Base-by-base conservation (phyloP, 1,284 basidiomycete species). In the Pyrrhoderma noxium region DNA sequence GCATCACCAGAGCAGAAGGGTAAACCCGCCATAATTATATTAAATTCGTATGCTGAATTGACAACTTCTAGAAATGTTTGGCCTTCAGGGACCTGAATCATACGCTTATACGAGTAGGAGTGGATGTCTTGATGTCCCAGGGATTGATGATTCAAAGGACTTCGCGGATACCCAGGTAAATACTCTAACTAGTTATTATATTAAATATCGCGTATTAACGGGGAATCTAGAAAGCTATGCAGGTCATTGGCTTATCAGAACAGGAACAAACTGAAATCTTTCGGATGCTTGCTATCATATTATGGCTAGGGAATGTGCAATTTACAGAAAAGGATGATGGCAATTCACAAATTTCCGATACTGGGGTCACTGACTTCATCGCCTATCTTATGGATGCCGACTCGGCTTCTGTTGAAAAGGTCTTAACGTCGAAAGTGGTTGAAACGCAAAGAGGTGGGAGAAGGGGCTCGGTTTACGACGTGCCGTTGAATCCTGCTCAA, bases 241-340 rank as follows among this genome's bases (percentile, higher is more conserved):
- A 84, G 64, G 76, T 89, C 57, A 93, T 99, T 58, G 95, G 96
- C 47, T 76, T 99, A 22, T 79, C 76, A 27, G 72, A 75, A 18
- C 76, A 84, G 5, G 96, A 99, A 67, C 94, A 98, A 64, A 82
- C 76, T 61, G 87, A 95, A 60, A 98, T 99, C 60, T 89, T 96
- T 67, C 83, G 92, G 47, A 92, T 94, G 78, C 77, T 99, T 35
- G 93, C 95, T 2, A 78, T 85, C 49, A 79, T 98, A 58, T 80
- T 99, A 9, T 99, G 96, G 96, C 76, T 99, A 5, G 96, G 96
- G 47, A 99, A 99, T 60, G 84, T 94, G 23, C 87, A 92, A 58
- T 99, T 93, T 65, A 71, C 70, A 23, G 93, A 97, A 67, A 81
- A 80, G 63, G 89, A 93, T 58, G 89, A 95, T 57, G 94, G 94